phyloP scores from a whole-genome alignment of 352 stramenopile genomes.

The Thalassiosira mediterranea region DNA sequence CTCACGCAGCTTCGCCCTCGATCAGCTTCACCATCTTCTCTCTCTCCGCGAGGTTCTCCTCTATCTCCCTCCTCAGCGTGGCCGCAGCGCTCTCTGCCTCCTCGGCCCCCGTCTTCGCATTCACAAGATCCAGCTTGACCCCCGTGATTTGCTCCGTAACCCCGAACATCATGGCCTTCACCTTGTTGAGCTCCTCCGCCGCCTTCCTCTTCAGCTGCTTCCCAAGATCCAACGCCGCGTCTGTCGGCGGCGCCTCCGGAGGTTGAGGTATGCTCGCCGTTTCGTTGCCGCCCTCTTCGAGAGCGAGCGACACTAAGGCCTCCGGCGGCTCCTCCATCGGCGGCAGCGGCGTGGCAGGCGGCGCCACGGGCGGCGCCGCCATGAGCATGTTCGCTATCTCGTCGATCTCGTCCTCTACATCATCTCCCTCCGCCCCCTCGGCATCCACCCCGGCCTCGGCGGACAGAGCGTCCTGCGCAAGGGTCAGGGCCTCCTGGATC shows the following conservation, averaged over 20 bases:
- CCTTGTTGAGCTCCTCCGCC: slow-evolving; percentile 25
- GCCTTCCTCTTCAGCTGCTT: slow-evolving; percentile 35
- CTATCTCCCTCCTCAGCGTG: slow-evolving; percentile 36
- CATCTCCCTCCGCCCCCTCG: slow-evolving; percentile 4
- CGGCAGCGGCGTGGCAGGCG: neutral
- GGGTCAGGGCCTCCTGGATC: slow-evolving; percentile 27
- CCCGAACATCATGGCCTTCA: slow-evolving; percentile 39
- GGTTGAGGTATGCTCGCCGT: neutral
- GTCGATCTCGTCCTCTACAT: slow-evolving; percentile 23
- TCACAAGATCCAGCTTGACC: too few relatives aligned
- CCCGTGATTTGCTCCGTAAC: too few relatives aligned
- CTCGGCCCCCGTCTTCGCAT: slow-evolving; percentile 15
- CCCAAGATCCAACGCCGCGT: slow-evolving; percentile 14
- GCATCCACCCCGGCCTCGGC: slow-evolving; percentile 1
- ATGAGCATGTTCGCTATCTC: slow-evolving; percentile 23
- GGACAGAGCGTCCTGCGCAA: slow-evolving; percentile 24
- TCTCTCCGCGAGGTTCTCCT: slow-evolving; percentile 25
- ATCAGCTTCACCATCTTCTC: slow-evolving; percentile 35
- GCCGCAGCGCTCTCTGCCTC: slow-evolving; percentile 21
- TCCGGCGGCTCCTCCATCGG: neutral
- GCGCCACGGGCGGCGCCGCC: slow-evolving; percentile 6
- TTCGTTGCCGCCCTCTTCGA: slow-evolving; percentile 8
- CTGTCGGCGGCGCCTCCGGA: slow-evolving; percentile 4
- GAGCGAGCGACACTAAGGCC: slow-evolving; percentile 3
- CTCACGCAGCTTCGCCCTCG: slow-evolving; percentile 31